Base-by-base conservation (phyloP, 768 basidiomycete genomes). In the Tulasnella sp. region DNA sequence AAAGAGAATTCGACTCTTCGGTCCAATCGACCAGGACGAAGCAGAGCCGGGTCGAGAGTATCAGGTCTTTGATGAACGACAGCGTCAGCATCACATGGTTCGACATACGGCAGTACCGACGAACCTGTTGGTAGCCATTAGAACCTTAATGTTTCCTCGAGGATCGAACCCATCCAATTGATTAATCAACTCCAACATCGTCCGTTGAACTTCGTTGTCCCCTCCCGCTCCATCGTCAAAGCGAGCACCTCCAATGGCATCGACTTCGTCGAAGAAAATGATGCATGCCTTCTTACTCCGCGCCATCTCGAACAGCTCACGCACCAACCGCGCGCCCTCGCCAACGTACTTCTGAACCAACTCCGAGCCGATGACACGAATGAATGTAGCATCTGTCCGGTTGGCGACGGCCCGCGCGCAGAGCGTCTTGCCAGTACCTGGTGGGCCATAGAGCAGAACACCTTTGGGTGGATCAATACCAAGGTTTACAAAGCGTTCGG, bases 341-440 rank as follows among this genome's bases (percentile, higher is more conserved):
- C 96, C 96, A 49, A 99, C 96, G 68, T 99, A 99, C 69, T 99
- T 99, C 71, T 99, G 96, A n/a, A 99, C 96, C 14, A 99, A 77
- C 69, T 99, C 96, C 11, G 94, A 97, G 12, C 96, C 96, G 66
- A 98, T 98, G 53, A 99, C 96, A 64, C 96, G 87, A 67, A 99
- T 99, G 68, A 99, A 99, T 0, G 96, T 98, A 19, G 93, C 94
- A 69, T 98, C 96, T 51, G 96, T 98, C 50, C 96, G 81, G 69
- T 98, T 99, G 31, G 96, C 96, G 1, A 99, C 96, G 11, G 96
- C 96, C 63, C 96, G 84, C 0, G 96, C 96, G 67, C 94, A 98
- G 1, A 99, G 82, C 0, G 96, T 99, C 71, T 99, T 99, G 35
- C 96, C 96, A n/a, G 92, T 94, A 63, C 92, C 92, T 2, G 92